Evolutionary conservation across 2,329 filamentous ascomycete species (phyloP).

Genomic region (Cercospora beticola): DNA sequence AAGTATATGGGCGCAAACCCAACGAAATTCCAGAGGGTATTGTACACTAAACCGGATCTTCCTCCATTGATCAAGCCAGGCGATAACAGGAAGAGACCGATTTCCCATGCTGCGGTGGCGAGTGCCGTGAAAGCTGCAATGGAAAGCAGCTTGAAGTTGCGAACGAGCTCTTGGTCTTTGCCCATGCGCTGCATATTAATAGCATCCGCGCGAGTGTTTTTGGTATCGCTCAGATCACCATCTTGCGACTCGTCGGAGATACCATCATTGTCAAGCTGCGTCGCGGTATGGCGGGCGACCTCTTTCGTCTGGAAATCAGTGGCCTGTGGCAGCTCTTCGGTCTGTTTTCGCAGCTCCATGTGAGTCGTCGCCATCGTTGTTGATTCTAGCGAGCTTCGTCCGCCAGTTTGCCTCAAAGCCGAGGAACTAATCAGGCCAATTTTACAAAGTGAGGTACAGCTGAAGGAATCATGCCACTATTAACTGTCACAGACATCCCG

Average conservation of each 20-base stretch:
- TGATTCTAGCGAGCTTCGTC: not conserved
- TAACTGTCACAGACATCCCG: not conserved
- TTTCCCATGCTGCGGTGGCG: constrained; percentile 24
- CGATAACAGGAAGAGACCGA: not conserved
- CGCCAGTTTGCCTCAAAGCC: not conserved
- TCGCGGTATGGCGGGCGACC: not conserved
- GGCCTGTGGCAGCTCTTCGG: not conserved
- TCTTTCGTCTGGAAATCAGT: not conserved
- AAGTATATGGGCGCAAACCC: constrained; percentile 26
- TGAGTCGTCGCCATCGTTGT: not conserved
- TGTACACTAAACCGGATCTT: constrained; percentile 32
- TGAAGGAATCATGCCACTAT: not conserved
- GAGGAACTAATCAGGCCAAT: not conserved
- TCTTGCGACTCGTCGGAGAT: not conserved
- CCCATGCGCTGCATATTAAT: constrained; percentile 23
- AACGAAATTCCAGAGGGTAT: constrained; percentile 27
- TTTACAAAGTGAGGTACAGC: not conserved
- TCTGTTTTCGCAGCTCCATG: not conserved
- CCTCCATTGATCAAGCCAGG: constrained; percentile 30
- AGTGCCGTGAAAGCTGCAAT: constrained; percentile 22
- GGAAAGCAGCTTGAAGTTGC: constrained; percentile 25
- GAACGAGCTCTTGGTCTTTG: constrained; percentile 25
- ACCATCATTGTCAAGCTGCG: not conserved
- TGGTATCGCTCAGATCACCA: constrained; percentile 1
- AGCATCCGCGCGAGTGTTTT: constrained; percentile 14